Evolutionary conservation across 495 filamentous ascomycete species (phyloP).

Genomic region (Talaromyces liani): DNA sequence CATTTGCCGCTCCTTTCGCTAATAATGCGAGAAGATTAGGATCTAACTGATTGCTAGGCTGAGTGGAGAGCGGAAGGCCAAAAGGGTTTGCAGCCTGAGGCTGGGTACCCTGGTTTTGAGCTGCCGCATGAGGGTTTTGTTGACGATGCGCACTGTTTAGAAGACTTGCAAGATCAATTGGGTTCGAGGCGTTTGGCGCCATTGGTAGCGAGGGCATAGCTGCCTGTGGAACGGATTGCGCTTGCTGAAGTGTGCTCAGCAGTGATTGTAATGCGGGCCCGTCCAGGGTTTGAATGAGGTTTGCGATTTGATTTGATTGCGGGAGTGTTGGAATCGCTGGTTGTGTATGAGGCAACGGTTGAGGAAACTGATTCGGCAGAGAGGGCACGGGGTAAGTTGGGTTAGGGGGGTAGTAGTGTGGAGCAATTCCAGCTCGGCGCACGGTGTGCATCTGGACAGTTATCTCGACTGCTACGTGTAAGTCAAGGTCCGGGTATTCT

Average conservation of each 20-base stretch:
- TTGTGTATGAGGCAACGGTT: constrained; percentile 28
- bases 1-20: constrained; percentile 31
- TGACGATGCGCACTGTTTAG: constrained; percentile 42
- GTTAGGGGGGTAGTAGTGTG: constrained; percentile 35
- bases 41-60: constrained; percentile 25
- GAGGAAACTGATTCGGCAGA: constrained; percentile 20
- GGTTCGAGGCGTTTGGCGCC: constrained; percentile 22
- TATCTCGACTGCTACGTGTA: constrained; percentile 67
- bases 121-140: constrained; percentile 22
- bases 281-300: constrained; percentile 54
- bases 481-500: constrained; percentile 79
- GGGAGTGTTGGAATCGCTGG: constrained; percentile 20
- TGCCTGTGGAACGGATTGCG: constrained; percentile 36
- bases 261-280: constrained; percentile 65
- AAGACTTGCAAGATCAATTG: constrained; percentile 54
- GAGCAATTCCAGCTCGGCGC: constrained; percentile 33
- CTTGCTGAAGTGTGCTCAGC: constrained; percentile 48
- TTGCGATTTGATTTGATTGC: constrained; percentile 35
- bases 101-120: constrained; percentile 23
- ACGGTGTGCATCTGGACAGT: constrained; percentile 68
- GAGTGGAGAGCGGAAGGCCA: constrained; percentile 22
- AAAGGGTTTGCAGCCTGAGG: constrained; percentile 28
- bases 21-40: constrained; percentile 40
- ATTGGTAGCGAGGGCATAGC: constrained; percentile 19
- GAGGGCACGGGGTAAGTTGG: constrained; percentile 36